phyloP scores from a whole-genome alignment of 1,139 yeast genomes.

The Yamadazyma sp. region DNA sequence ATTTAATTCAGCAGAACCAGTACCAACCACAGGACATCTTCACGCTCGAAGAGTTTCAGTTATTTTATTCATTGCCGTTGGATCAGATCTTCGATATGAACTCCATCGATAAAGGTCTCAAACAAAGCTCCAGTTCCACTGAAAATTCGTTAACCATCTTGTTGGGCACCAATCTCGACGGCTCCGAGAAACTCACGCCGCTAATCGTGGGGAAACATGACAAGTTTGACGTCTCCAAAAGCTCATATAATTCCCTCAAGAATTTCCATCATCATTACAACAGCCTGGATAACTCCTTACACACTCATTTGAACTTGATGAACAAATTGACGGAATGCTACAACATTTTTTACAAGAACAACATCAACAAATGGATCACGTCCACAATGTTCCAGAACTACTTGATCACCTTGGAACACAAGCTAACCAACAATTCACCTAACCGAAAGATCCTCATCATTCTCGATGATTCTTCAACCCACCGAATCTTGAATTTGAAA shows the following conservation, averaged over 20 bases:
- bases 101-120: slow-evolving; percentile 46
- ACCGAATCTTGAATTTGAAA: slow-evolving; percentile 57
- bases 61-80: slow-evolving; percentile 60
- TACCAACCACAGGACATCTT: slow-evolving; percentile 56
- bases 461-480: slow-evolving; percentile 64
- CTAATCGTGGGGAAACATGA: slow-evolving; percentile 62
- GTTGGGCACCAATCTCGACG: slow-evolving; percentile 64
- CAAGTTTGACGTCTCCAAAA: slow-evolving; percentile 46
- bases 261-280: slow-evolving; percentile 19
- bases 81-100: slow-evolving; percentile 57
- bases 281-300: slow-evolving; percentile 16
- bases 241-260: slow-evolving; percentile 33
- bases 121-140: slow-evolving; percentile 45
- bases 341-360: slow-evolving; percentile 57
- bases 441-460: slow-evolving; percentile 53
- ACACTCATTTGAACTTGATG: slow-evolving; percentile 21
- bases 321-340: slow-evolving; percentile 53
- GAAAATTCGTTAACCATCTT: slow-evolving; percentile 60
- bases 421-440: slow-evolving; percentile 38
- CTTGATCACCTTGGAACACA: slow-evolving; percentile 58
- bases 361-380: slow-evolving; percentile 64
- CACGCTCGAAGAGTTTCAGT: slow-evolving; percentile 60
- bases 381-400: slow-evolving; percentile 67
- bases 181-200: slow-evolving; percentile 61
- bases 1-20: slow-evolving; percentile 29